Evolutionary conservation across 345 rosid genomes (phyloP), one percentile per base, ranked within the genome.

Genomic region (Sonneratia caseolaris): DNA sequence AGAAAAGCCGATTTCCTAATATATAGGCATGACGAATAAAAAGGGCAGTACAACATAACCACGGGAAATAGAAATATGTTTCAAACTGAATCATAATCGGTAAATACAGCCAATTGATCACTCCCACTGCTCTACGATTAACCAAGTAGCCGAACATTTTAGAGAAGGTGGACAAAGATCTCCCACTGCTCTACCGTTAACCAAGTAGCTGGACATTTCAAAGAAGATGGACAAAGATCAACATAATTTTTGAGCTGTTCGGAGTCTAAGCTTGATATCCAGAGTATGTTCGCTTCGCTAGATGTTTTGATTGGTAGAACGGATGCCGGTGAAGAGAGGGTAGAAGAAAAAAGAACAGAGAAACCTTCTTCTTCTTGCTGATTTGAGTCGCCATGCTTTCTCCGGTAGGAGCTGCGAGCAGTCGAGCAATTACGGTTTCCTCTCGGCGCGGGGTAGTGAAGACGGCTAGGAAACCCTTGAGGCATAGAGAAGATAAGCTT

Each of bases 341-440:
- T 32, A 56, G 15, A 56, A 9, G 0, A 65, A 4, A 9, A 0
- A 64, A 14, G 59, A 14, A 38, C 8, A 24, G 59, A 24, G 37
- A 74, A 37, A 74, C 76, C 76, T 74, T 75, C 27, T 72, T 70
- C 67, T 75, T 75, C 73, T 75, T 75, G 73, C 77, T 75, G 73
- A 75, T 75, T 51, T 75, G 77, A 70, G 42, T 70, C 64, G 77
- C 66, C 77, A 75, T 75, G 76, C 35, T 57, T 32, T 27, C 40
- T 68, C 40, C 66, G 22, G 55, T 13, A 27, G 18, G 64, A 22
- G 64, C 64, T 57, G 12, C 7, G 66, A 62, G 66, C 66, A 62
- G 66, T 62, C 5, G 66, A 62, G 38, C 15, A 3, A 13, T 24
- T 22, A 32, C 0, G 35, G 5, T 24, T 9, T 27, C 37, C 38